Evolutionary conservation across 331 rosid species (phyloP).

Genomic region (Rhamnella rubrinervis): DNA sequence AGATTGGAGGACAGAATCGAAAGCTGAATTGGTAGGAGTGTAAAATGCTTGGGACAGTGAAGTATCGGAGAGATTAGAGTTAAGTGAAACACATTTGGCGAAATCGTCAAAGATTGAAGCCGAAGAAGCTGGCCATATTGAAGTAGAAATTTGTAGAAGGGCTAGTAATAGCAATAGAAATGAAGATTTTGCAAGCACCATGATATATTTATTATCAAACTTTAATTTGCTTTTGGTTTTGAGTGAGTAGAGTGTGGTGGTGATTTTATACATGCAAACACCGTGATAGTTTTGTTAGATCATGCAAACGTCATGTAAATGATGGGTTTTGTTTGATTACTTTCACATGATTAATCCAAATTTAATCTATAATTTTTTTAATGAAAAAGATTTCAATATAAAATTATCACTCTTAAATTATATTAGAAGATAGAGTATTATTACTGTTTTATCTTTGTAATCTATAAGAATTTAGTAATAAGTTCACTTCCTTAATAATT

Average conservation of each 20-base stretch:
- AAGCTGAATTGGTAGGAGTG: slow-evolving; percentile 44
- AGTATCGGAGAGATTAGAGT: slow-evolving; percentile 33
- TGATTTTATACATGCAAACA: slow-evolving; percentile 15
- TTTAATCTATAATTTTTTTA: no score
- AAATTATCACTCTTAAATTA: no score
- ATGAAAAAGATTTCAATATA: no score
- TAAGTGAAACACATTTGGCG: slow-evolving; percentile 40
- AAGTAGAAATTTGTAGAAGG: slow-evolving; percentile 6
- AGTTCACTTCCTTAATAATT: no score
- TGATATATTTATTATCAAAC: neutral
- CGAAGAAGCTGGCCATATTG: slow-evolving; percentile 27
- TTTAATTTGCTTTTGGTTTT: neutral
- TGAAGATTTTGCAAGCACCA: slow-evolving; percentile 6
- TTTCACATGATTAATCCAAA: no score
- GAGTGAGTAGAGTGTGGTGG: neutral
- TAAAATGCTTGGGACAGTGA: slow-evolving; percentile 36
- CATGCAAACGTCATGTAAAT: slow-evolving; percentile 9
- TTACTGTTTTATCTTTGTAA: no score
- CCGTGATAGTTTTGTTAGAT: slow-evolving; percentile 1
- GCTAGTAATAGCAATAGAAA: neutral
- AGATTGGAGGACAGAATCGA: slow-evolving; percentile 36
- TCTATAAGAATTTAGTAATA: no score
- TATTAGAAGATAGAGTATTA: no score
- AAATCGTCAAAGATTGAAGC: slow-evolving; percentile 36
- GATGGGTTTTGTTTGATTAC: neutral